phyloP scores from a whole-genome alignment of 352 stramenopile species.

The Pythium folliculosum region DNA sequence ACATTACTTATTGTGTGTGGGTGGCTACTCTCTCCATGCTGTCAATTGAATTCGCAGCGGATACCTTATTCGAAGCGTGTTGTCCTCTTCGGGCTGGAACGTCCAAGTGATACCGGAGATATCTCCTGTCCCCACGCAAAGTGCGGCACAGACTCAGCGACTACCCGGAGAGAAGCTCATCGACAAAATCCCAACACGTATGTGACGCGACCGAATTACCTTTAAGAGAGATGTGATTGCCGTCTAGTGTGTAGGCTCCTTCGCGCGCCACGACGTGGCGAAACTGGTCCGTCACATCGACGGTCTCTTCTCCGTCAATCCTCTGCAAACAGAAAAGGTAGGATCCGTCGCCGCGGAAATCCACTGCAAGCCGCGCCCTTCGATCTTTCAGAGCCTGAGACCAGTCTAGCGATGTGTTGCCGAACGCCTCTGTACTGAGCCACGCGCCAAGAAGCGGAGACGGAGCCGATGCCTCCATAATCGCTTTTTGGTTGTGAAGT shows the following conservation, averaged over 20 bases:
- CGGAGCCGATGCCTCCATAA: too few relatives aligned
- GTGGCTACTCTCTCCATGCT: background rate
- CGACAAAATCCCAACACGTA: background rate
- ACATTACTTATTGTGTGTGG: too few relatives aligned
- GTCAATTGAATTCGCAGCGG: too few relatives aligned
- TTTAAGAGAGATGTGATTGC: conserved; percentile 34
- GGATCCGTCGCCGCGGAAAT: conserved; percentile 37
- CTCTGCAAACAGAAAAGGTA: conserved; percentile 45
- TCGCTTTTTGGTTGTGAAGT: too few relatives aligned
- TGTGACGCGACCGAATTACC: conserved; percentile 15
- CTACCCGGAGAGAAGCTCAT: background rate
- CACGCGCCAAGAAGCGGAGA: conserved; percentile 40
- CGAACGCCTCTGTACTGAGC: conserved; percentile 73
- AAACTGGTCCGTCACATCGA: conserved; percentile 57
- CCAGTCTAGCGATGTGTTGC: conserved; percentile 79
- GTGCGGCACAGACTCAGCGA: background rate
- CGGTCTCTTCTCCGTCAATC: conserved; percentile 6
- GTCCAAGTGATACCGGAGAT: conserved; percentile 62
- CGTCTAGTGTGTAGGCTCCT: conserved; percentile 42
- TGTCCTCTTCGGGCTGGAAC: conserved; percentile 67
- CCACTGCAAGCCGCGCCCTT: conserved; percentile 40
- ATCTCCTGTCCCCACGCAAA: conserved; percentile 37
- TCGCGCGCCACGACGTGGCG: conserved; percentile 48
- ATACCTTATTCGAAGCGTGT: conserved; percentile 58
- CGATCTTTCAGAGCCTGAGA: conserved; percentile 64